Evolutionary conservation across 306 rosid genomes (phyloP).

Genomic region (Myrica gale): DNA sequence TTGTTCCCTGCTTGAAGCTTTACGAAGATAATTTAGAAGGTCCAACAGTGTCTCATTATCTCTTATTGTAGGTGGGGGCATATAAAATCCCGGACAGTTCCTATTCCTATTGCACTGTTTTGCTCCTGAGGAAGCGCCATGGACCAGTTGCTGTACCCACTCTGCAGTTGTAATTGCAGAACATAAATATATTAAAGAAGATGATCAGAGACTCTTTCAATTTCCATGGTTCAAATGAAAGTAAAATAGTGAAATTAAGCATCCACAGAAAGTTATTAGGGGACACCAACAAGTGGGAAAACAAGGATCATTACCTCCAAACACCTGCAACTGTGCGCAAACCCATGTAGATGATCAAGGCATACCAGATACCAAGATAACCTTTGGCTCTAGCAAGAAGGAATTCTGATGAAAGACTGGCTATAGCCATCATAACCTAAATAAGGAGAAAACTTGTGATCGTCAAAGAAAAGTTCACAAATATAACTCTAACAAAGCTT

Average conservation of each 20-base stretch:
- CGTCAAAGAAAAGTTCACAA: background rate
- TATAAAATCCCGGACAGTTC: background rate
- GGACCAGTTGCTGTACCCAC: slow-evolving; percentile 5
- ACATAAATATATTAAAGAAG: background rate
- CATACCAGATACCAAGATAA: slow-evolving; percentile 87
- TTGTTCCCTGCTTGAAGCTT: background rate
- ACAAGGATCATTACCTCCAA: slow-evolving; percentile 61
- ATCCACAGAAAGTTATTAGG: too few species aligned
- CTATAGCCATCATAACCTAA: slow-evolving; percentile 71
- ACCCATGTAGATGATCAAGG: slow-evolving; percentile 76
- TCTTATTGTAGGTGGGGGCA: background rate
- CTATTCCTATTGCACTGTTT: background rate
- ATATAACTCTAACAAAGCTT: background rate
- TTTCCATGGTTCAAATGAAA: background rate
- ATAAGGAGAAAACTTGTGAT: background rate
- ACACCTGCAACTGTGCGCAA: slow-evolving; percentile 80
- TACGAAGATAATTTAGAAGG: too few species aligned
- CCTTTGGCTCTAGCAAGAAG: slow-evolving; percentile 57
- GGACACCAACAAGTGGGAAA: background rate
- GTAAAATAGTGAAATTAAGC: too few species aligned
- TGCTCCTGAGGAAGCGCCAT: background rate
- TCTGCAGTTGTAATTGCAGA: background rate
- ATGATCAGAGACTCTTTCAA: background rate
- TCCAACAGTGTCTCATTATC: background rate
- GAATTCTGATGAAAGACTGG: slow-evolving; percentile 56